A percentile compares a stretch with the other conserved stretches of the same genome.
phyloP scores from a whole-genome alignment of 192 early-diverging fungal species.

The Phycomyces blakesleeanus region DNA sequence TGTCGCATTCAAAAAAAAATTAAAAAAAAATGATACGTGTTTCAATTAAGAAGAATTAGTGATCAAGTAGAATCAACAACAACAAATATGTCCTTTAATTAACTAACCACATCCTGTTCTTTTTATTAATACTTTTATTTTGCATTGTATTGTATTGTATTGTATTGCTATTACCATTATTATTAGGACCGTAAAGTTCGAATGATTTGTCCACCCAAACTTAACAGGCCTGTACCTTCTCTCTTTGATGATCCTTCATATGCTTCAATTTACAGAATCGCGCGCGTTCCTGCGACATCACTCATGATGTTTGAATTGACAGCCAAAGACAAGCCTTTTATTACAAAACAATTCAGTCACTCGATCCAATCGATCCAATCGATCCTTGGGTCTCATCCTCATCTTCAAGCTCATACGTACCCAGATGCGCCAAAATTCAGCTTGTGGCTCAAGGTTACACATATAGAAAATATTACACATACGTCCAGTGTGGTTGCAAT shows the following conservation, averaged over 20 bases:
- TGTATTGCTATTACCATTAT: neutral
- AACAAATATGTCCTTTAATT: too few species aligned
- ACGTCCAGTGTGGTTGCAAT: neutral
- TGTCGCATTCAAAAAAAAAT: too few species aligned
- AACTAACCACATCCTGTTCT: too few species aligned
- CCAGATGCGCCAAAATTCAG: neutral
- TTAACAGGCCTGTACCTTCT: neutral
- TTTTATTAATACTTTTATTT: too few species aligned
- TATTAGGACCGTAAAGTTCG: slow-evolving; percentile 2
- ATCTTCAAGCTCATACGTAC: too few species aligned
- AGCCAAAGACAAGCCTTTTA: slow-evolving; percentile 5
- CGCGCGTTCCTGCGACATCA: slow-evolving; percentile 9
- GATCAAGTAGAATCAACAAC: neutral
- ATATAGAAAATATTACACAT: slow-evolving; percentile 15
- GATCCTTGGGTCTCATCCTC: neutral
- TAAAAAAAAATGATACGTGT: too few species aligned
- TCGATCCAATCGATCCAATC: neutral
- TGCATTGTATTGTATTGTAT: too few species aligned
- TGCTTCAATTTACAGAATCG: neutral
- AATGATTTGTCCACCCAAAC: slow-evolving; percentile 2
- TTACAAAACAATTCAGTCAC: slow-evolving; percentile 10
- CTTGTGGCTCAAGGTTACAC: slow-evolving; percentile 21
- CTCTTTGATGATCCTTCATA: neutral
- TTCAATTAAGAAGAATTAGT: neutral
- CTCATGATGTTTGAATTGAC: slow-evolving; percentile 13